Evolutionary conservation across 2,329 filamentous ascomycete species (phyloP), one percentile per base, ranked within the genome.

Genomic region (Sporothrix phasma): DNA sequence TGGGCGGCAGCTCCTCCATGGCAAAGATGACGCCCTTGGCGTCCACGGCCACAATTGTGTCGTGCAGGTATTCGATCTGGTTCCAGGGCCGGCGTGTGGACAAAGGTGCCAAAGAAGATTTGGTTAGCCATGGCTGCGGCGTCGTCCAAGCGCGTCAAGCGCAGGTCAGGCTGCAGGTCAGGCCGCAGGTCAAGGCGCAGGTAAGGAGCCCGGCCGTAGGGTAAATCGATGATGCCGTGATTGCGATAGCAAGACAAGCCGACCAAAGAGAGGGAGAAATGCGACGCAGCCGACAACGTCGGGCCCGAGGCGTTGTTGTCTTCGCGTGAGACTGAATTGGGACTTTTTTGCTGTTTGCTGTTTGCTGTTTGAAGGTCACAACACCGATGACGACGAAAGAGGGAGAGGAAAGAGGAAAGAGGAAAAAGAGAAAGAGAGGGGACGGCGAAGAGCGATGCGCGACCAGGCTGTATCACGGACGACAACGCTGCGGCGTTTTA

Each of bases 81-180:
- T 76, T n/a, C 74, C 3, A 78, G 76, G 15, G 72, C 74, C 67
- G 76, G 79, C 72, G 79, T 78, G 72, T 84, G 81, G 64, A 85
- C 74, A 68, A 85, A 85, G 0, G 79, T 80, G 65, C 83, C 83
- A 43, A 80, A 70, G 68, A 84, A 81, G 22, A 84, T 69, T 69
- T 81, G 76, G 58, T 78, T 78, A 64, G 59, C 66, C 46, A 66
- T 67, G 41, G 61, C 60, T 56, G 8, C 17, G 10, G 22, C 47
- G 37, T 34, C 15, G 39, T 5, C 7, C 17, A 17, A 19, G 5
- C 4, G 17, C 45, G 19, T 6, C n/a, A n/a, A n/a, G n/a, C n/a
- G n/a, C n/a, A n/a, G n/a, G n/a, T n/a, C n/a, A n/a, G n/a, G n/a
- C n/a, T n/a, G n/a, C n/a, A n/a, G n/a, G n/a, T n/a, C n/a, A n/a